Evolutionary conservation across 2,329 filamentous ascomycete genomes (phyloP).

Genomic region (Paecilomyces formosus): DNA sequence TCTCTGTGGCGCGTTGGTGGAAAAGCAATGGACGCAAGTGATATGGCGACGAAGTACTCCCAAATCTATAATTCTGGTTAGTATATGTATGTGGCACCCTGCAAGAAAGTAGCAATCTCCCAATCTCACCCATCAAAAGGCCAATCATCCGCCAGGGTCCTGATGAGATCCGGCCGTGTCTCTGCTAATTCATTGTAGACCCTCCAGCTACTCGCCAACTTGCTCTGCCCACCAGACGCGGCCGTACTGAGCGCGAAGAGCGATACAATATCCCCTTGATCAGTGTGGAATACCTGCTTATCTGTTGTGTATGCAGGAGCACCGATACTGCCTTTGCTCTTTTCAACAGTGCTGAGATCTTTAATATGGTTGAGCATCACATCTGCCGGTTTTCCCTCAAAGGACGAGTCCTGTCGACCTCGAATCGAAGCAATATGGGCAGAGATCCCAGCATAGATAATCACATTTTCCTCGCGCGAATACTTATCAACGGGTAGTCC

Average conservation of each 20-base stretch:
- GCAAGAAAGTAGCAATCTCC: background rate
- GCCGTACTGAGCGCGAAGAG: slow-evolving; percentile 42
- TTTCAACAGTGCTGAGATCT: slow-evolving; percentile 39
- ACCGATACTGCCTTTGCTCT: slow-evolving; percentile 28
- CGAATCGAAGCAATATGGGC: slow-evolving; percentile 33
- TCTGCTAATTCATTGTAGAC: slow-evolving; percentile 50
- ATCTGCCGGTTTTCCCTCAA: slow-evolving; percentile 22
- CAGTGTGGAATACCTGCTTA: slow-evolving; percentile 49
- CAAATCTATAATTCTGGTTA: slow-evolving; percentile 37
- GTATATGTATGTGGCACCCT: background rate
- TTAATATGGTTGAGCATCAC: slow-evolving; percentile 57
- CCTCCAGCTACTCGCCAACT: slow-evolving; percentile 46
- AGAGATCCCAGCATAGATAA: slow-evolving; percentile 38
- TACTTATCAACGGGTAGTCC: slow-evolving; percentile 33
- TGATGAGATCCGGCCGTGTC: slow-evolving; percentile 47
- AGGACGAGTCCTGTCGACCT: slow-evolving; percentile 36
- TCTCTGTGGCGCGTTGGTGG: slow-evolving; percentile 43
- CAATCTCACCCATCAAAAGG: slow-evolving; percentile 35
- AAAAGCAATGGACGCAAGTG: slow-evolving; percentile 38
- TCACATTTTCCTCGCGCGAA: slow-evolving; percentile 28
- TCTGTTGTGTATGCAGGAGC: slow-evolving; percentile 38
- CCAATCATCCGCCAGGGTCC: slow-evolving; percentile 44
- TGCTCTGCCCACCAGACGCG: slow-evolving; percentile 44
- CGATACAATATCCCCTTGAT: slow-evolving; percentile 47
- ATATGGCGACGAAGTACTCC: slow-evolving; percentile 41